These are phyloP conservation scores for Fomitopsis schrenkii DNA, from an alignment of 1,284 basidiomycete genomes.

Conservation along the genomic window DNA sequence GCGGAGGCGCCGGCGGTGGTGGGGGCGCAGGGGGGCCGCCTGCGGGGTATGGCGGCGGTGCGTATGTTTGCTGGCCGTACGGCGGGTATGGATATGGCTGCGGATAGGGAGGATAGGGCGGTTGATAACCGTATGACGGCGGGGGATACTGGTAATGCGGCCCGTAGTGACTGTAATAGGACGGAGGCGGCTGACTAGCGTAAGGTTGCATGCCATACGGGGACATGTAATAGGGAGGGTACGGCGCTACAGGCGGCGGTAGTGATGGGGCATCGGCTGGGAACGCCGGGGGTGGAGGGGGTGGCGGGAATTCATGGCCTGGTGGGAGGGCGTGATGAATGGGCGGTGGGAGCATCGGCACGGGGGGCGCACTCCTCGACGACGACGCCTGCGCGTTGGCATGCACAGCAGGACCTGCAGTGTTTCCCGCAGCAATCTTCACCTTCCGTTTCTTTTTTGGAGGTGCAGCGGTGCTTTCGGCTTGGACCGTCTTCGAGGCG, in stretches of 20 bases:
- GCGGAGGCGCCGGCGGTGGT: background rate
- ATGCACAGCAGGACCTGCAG: background rate
- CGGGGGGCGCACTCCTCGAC: background rate
- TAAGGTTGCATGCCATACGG: constrained; percentile 29
- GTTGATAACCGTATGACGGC: constrained; percentile 15
- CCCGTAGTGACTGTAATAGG: constrained; percentile 10
- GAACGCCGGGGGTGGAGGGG: background rate
- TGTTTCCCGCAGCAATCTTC: background rate
- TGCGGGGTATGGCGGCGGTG: constrained; percentile 7
- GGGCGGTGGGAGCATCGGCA: background rate
- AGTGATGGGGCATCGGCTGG: background rate
- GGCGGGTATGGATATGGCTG: constrained; percentile 16
- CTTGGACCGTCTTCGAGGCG: background rate
- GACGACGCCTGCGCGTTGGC: constrained; percentile 2
- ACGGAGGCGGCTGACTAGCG: constrained; percentile 9
- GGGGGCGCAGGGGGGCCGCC: constrained; percentile 1
- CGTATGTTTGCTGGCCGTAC: constrained; percentile 7
- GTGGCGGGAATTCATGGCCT: background rate
- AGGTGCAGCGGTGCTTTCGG: background rate
- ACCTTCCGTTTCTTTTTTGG: constrained; percentile 13
- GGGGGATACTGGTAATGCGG: constrained; percentile 17
- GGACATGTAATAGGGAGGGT: constrained; percentile 32
- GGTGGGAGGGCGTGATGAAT: background rate
- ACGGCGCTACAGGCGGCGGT: constrained; percentile 6
- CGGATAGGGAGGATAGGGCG: constrained; percentile 15